Conservation (phyloP, 2,329 filamentous ascomycete genomes). For the Phoma sp. region DNA sequence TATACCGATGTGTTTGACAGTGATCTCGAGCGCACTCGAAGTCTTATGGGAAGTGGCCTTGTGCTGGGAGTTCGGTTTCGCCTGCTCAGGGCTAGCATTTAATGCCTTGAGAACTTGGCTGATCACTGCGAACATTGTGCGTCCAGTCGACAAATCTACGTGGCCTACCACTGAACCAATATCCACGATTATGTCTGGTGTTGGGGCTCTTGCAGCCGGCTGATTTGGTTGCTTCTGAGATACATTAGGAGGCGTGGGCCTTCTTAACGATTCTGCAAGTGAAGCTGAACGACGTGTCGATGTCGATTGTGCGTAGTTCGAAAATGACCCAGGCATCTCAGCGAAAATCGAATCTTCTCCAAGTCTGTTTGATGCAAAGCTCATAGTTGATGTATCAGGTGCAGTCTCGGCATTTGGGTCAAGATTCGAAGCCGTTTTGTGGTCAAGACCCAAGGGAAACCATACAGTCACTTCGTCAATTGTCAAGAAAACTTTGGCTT, state of each 20-base stretch:
- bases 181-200: slow-evolving; percentile 35
- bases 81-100: slow-evolving; percentile 10
- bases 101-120: slow-evolving; percentile 32
- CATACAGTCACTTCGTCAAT: slow-evolving; percentile 48
- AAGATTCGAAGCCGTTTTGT: slow-evolving; percentile 8
- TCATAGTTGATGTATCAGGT: slow-evolving; percentile 22
- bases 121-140: slow-evolving; percentile 42
- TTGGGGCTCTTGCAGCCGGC: slow-evolving; percentile 15
- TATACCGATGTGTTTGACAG: slow-evolving; percentile 35
- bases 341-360: slow-evolving; percentile 47
- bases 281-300: slow-evolving; percentile 37
- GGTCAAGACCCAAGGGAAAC: slow-evolving; percentile 42
- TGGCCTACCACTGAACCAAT: slow-evolving; percentile 44
- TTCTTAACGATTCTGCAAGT: slow-evolving; percentile 29
- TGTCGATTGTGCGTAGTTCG: slow-evolving; percentile 53
- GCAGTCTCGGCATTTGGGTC: slow-evolving; percentile 15
- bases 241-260: slow-evolving; percentile 19
- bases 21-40: slow-evolving; percentile 26
- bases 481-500: slow-evolving; percentile 42
- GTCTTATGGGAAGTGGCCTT: slow-evolving; percentile 1
- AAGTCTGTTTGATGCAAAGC: slow-evolving; percentile 38
- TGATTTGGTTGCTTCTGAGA: slow-evolving; percentile 10
- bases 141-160: slow-evolving; percentile 44
- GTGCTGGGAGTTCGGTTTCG: neutral
- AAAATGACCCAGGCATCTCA: slow-evolving; percentile 56